Conservation (phyloP, 2,329 filamentous ascomycete species). For the Fusarium sp. region DNA sequence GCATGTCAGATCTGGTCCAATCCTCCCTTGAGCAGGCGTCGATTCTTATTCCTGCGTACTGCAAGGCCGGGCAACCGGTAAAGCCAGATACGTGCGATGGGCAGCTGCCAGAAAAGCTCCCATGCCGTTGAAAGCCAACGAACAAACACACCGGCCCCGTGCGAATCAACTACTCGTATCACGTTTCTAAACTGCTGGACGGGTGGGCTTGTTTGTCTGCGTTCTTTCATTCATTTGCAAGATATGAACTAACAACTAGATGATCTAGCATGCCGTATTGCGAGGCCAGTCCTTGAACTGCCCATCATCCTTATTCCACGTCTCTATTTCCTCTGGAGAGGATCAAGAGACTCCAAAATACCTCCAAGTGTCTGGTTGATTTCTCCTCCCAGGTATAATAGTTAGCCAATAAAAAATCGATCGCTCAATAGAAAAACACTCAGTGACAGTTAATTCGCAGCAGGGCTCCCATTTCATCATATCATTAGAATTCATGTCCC, state of each 20-base stretch:
- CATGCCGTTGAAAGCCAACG: not conserved
- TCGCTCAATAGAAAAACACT: conserved; percentile 14
- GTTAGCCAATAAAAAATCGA: conserved; percentile 11
- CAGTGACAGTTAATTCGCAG: not conserved
- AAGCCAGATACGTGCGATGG: not conserved
- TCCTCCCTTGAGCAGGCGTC: not conserved
- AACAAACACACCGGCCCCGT: not conserved
- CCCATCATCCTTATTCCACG: conserved; percentile 6
- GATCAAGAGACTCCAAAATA: not conserved
- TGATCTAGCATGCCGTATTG: conserved; percentile 2
- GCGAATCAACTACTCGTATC: not conserved
- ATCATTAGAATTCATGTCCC: conserved; percentile 8
- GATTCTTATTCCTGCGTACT: not conserved
- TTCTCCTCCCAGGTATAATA: conserved; percentile 13
- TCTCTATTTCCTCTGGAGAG: not conserved
- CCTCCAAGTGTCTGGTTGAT: conserved; percentile 3
- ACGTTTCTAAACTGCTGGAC: not conserved
- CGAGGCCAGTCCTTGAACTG: conserved; percentile 10
- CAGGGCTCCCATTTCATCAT: conserved; percentile 17
- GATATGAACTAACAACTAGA: conserved; percentile 6
- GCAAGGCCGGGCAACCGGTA: not conserved
- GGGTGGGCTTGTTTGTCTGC: not conserved
- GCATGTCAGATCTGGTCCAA: conserved; percentile 11
- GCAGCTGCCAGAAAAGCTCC: not conserved
- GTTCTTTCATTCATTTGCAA: conserved; percentile 3